Base-by-base conservation (phyloP, 2,329 filamentous ascomycete species). In the Microthyrium microscopicum region DNA sequence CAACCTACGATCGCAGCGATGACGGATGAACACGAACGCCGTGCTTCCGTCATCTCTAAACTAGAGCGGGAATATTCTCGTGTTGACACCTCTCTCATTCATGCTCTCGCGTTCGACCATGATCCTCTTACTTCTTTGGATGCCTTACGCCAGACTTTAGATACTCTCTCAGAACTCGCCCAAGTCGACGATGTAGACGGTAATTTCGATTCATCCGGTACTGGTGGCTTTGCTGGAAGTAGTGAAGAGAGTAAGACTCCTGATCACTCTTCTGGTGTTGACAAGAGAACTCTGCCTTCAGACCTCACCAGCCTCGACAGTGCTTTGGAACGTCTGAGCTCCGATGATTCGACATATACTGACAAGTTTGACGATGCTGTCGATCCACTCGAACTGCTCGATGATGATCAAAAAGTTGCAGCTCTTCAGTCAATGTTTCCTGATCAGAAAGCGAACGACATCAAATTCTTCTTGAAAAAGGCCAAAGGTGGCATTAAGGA, bases 191-290 rank as follows among this genome's bases (percentile, higher is more conserved):
- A 89, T 20, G 30, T 18, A 46, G 68, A 73, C 12, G 73, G 70
- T 7, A 74, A 73, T 0, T 92, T 92, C 47, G 82, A 89, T 42
- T 70, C 80, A 0, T 82, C 78, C 20, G 82, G 78, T 3, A 70
- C 76, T 18, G 68, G 73, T 19, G 67, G 64, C 9, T 44, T 50
- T 26, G 47, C 48, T 11, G 40, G 40, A 39, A 12, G 51, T 44
- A 12, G 49, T 48, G 16, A 44, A 40, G 13, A 48, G 45, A 28
- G 39, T 40, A 24, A 44, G 29, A 46, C 45, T 30, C 43, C 44
- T 20, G 50, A 34, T 42, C 45, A 15, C 46, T n/a, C n/a, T n/a
- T n/a, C 52, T 17, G 56, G 53, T 4, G 25, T 6, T 2, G n/a
- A 4, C 5, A 6, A 22, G 17, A 15, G 13, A 21, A 21, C 3